Conservation (phyloP, 164 flowering plant species). For the Magnolia kwangsiensis region DNA sequence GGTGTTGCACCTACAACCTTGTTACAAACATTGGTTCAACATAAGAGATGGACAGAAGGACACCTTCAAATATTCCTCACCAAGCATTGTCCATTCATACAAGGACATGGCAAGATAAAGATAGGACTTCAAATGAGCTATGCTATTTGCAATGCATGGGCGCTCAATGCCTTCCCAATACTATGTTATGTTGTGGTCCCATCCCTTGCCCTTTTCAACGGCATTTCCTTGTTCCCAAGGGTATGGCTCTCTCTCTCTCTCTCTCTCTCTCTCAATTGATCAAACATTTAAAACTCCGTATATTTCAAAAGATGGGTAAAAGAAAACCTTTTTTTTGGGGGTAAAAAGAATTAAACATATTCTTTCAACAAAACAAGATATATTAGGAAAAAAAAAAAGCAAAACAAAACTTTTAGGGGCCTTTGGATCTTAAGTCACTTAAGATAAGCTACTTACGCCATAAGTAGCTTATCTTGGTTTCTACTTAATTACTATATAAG, state of each 20-base stretch:
- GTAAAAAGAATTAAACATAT: no score
- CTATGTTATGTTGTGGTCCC: slow-evolving; percentile 22
- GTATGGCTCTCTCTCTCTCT: slow-evolving; percentile 10
- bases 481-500: no score
- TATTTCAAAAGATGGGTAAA: no score
- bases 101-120: slow-evolving; percentile 24
- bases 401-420: no score
- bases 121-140: slow-evolving; percentile 26
- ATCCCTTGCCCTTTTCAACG: slow-evolving; percentile 23
- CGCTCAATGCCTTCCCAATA: slow-evolving; percentile 22
- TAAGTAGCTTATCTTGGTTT: no score
- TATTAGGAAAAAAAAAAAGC: no score
- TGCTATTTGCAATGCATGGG: slow-evolving; percentile 22
- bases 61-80: slow-evolving; percentile 31
- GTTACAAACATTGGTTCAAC: slow-evolving; percentile 23
- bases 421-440: not conserved
- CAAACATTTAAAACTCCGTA: slow-evolving; percentile 8
- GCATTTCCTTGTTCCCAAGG: slow-evolving; percentile 29
- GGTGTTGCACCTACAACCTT: slow-evolving; percentile 29
- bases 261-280: slow-evolving; percentile 4
- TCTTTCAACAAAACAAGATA: no score
- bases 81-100: slow-evolving; percentile 20
- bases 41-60: slow-evolving; percentile 37
- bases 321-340: not conserved
- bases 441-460: no score